A percentile compares a stretch with the other conserved stretches of the same genome.
phyloP scores from a whole-genome alignment of 2,329 filamentous ascomycete species.

The Botrytis byssoidea region DNA sequence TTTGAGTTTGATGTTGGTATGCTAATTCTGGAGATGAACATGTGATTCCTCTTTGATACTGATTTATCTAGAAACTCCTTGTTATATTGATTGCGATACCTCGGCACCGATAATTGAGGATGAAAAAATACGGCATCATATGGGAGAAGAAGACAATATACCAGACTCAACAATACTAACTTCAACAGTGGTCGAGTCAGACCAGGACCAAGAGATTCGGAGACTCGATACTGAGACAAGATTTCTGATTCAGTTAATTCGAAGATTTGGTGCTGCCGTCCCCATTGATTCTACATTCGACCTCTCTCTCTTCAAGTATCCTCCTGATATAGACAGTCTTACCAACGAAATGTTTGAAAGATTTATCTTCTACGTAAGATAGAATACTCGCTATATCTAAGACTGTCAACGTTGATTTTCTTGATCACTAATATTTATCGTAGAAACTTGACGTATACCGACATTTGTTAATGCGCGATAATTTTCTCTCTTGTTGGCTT shows the following conservation, averaged over 20 bases:
- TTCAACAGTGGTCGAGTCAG: rapidly evolving
- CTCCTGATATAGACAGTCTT: not conserved
- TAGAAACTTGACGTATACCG: not conserved
- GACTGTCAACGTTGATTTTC: not conserved
- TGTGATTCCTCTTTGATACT: not conserved
- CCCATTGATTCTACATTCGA: not conserved
- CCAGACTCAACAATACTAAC: not conserved
- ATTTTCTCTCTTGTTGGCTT: too few relatives aligned
- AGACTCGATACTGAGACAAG: not conserved
- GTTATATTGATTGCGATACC: not conserved
- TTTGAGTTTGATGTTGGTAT: not conserved
- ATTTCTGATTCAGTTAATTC: not conserved
- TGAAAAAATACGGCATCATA: not conserved
- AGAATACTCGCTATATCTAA: too few relatives aligned
- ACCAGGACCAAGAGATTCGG: not conserved
- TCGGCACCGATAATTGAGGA: not conserved
- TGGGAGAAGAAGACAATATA: not conserved
- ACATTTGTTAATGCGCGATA: too few relatives aligned
- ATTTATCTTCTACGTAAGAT: not conserved
- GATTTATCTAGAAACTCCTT: not conserved
- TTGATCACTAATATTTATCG: not conserved
- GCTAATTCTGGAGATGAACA: not conserved
- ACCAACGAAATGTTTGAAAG: not conserved
- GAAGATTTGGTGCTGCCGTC: rapidly evolving
- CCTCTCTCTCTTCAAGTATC: not conserved